Percentiles rank a stretch among this genome's conserved stretches.
Conservation (phyloP, 768 basidiomycete genomes). For the Stropharia rugosoannulata region DNA sequence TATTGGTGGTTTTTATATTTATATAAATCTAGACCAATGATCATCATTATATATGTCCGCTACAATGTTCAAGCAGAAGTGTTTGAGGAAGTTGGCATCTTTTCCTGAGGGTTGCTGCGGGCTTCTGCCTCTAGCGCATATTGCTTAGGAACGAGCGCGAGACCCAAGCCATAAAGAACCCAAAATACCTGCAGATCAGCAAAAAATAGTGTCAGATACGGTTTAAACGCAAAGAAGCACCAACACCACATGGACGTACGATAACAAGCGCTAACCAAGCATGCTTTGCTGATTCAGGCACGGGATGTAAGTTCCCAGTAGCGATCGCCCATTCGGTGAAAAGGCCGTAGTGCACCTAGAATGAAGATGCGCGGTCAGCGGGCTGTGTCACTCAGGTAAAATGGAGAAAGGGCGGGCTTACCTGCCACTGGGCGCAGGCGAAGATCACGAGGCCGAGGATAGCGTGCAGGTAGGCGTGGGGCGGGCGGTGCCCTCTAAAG, state of each 20-base stretch:
- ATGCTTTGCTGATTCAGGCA: slow-evolving; percentile 38
- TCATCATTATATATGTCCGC: neutral
- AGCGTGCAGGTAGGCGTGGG: slow-evolving; percentile 56
- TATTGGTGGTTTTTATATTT: slow-evolving; percentile 9
- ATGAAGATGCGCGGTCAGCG: slow-evolving; percentile 7
- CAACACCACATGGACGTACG: slow-evolving; percentile 23
- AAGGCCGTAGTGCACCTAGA: slow-evolving; percentile 48
- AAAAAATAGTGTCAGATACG: neutral
- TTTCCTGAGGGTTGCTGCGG: slow-evolving; percentile 16
- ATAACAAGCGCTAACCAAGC: slow-evolving; percentile 48
- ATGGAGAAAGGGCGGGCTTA: slow-evolving; percentile 15
- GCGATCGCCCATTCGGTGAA: slow-evolving; percentile 41
- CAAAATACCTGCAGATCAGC: slow-evolving; percentile 40
- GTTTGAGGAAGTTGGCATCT: slow-evolving; percentile 12
- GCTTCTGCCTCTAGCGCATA: slow-evolving; percentile 35
- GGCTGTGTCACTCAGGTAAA: neutral
- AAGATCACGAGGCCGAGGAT: slow-evolving; percentile 54
- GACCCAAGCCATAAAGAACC: slow-evolving; percentile 40
- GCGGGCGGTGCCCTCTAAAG: slow-evolving; percentile 40
- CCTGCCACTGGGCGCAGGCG: slow-evolving; percentile 52
- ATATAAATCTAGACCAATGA: slow-evolving; percentile 1
- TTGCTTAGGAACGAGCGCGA: slow-evolving; percentile 46
- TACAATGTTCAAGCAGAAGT: slow-evolving; percentile 7
- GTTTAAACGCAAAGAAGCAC: neutral
- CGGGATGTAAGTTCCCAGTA: slow-evolving; percentile 32